These are phyloP conservation scores for Colletotrichum scovillei DNA, from an alignment of 2,329 filamentous ascomycete genomes.

Conservation along the genomic window DNA sequence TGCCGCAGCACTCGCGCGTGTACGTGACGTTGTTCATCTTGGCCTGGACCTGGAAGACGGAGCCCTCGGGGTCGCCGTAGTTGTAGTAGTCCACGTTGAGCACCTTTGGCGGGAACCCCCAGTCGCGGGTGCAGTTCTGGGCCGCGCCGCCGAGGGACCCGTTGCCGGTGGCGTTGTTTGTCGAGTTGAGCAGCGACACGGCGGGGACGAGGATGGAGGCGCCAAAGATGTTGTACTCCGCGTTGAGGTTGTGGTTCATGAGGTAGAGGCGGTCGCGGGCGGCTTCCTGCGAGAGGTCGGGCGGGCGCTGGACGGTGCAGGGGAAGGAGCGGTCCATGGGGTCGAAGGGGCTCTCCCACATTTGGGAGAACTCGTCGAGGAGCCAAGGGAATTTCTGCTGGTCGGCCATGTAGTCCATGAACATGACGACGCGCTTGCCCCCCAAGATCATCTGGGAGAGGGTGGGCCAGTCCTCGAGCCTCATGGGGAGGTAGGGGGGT, in stretches of 20 bases:
- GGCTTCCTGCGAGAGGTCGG: constrained; percentile 65
- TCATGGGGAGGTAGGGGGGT: constrained; percentile 78
- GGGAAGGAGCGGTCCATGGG: constrained; percentile 75
- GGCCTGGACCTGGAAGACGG: constrained; percentile 81
- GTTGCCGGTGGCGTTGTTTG: constrained; percentile 73
- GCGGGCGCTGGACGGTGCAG: constrained; percentile 82
- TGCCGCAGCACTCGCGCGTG: constrained; percentile 67
- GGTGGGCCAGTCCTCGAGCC: constrained; percentile 83
- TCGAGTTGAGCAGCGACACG: constrained; percentile 74
- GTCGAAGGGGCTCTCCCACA: constrained; percentile 93
- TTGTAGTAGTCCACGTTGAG: constrained; percentile 91
- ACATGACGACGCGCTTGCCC: constrained; percentile 79
- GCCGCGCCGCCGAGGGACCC: constrained; percentile 75
- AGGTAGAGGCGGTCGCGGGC: constrained; percentile 78
- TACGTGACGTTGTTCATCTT: constrained; percentile 79
- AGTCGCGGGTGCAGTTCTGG: constrained; percentile 69
- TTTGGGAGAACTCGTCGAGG: constrained; percentile 86
- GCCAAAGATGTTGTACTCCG: constrained; percentile 76
- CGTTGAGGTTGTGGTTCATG: constrained; percentile 92
- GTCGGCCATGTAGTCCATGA: constrained; percentile 88
- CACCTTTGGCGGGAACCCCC: constrained; percentile 79
- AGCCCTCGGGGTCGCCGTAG: constrained; percentile 71
- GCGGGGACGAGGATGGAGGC: constrained; percentile 77
- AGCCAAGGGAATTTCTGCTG: constrained; percentile 84
- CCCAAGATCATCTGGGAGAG: constrained; percentile 79